Percentiles rank a stretch among this genome's conserved stretches.
These are phyloP conservation scores for Polygonum maritimum DNA, from an alignment of 148 eudicot genomes.

Conservation along the genomic window DNA sequence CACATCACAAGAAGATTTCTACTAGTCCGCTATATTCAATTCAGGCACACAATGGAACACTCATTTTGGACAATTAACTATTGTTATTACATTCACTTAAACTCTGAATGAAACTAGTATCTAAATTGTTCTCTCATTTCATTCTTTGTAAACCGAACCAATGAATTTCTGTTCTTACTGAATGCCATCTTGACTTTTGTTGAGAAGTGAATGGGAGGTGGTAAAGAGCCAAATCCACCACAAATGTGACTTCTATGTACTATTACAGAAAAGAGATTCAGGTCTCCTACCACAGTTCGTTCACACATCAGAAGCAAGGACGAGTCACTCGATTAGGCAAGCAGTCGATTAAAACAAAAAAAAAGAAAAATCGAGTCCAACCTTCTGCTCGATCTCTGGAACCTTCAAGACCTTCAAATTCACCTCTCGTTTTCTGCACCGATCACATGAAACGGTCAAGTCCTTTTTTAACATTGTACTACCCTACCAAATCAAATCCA, in stretches of 20 bases:
- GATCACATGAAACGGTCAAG: neutral
- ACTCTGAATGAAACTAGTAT: neutral
- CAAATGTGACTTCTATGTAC: neutral
- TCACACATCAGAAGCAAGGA: neutral
- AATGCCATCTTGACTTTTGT: neutral
- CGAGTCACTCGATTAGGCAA: neutral
- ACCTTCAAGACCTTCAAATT: constrained; percentile 99
- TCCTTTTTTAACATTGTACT: neutral
- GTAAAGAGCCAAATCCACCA: neutral
- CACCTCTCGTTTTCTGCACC: constrained; percentile 83
- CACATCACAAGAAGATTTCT: neutral
- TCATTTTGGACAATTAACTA: neutral
- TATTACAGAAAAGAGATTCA: neutral
- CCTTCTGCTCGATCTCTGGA: constrained; percentile 99
- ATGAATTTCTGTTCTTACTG: neutral
- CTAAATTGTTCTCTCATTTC: neutral
- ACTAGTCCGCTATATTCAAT: neutral
- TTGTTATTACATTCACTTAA: neutral
- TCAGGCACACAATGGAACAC: neutral
- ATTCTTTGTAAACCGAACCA: neutral
- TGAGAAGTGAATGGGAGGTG: neutral
- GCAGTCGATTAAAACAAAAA: neutral
- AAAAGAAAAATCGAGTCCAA: constrained; percentile 13
- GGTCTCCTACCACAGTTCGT: neutral
- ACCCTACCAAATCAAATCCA: neutral